Percentiles rank a stretch among this genome's conserved stretches.
phyloP scores from a whole-genome alignment of 1,284 basidiomycete genomes.

The Tilletia caries region DNA sequence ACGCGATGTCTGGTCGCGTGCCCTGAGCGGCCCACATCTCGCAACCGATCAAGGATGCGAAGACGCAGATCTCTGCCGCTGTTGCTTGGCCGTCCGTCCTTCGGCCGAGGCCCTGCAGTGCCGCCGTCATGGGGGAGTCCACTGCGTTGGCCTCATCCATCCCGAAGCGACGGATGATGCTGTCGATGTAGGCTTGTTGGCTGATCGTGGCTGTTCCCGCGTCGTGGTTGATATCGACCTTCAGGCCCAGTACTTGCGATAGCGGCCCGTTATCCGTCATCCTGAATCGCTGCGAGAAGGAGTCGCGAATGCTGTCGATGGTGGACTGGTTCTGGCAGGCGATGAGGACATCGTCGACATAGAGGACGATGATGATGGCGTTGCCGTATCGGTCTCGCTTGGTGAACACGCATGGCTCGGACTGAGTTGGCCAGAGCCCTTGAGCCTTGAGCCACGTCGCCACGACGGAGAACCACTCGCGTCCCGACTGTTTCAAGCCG shows the following conservation, averaged over 20 bases:
- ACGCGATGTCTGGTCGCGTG: slow-evolving; percentile 57
- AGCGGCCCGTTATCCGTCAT: background rate
- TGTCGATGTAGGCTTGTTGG: too few species aligned
- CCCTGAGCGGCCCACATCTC: slow-evolving; percentile 56
- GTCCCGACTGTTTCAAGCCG: slow-evolving; percentile 3
- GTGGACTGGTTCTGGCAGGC: background rate
- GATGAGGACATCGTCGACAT: background rate
- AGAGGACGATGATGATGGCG: background rate
- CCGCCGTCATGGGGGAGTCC: background rate
- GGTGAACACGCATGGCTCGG: background rate
- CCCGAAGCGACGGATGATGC: background rate
- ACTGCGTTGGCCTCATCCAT: background rate
- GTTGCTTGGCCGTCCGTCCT: background rate
- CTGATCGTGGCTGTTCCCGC: background rate
- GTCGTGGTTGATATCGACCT: background rate
- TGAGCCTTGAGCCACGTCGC: background rate
- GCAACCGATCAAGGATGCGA: slow-evolving; percentile 47
- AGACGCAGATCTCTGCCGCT: background rate
- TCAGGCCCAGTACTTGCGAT: background rate
- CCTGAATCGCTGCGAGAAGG: background rate
- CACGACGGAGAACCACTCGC: background rate
- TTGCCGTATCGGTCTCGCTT: background rate
- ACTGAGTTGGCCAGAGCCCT: background rate
- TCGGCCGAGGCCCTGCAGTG: background rate
- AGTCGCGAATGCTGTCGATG: background rate